These are phyloP conservation scores for Trichomonas vaginalis DNA, from an alignment of 208 protist genomes.

Conservation along the genomic window DNA sequence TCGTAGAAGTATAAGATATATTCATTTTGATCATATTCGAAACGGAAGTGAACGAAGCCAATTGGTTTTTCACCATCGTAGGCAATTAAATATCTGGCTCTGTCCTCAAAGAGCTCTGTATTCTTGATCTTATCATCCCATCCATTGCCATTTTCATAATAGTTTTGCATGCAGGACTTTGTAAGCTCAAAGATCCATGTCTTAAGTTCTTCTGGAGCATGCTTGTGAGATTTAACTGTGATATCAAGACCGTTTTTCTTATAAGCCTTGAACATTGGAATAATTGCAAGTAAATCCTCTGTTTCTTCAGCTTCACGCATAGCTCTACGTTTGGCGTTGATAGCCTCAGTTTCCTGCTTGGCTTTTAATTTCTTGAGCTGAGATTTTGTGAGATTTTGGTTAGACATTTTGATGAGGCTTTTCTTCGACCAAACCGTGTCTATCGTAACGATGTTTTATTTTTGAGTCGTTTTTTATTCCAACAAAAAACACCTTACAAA, in stretches of 20 bases:
- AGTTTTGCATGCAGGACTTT: neutral
- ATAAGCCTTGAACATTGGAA: constrained; percentile 7
- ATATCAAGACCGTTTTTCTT: neutral
- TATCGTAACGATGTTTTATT: too few species aligned
- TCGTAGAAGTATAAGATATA: neutral
- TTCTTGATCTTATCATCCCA: neutral
- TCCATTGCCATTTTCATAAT: neutral
- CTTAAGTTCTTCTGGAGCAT: neutral
- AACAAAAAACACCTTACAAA: too few species aligned
- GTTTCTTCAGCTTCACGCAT: neutral
- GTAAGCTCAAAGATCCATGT: neutral
- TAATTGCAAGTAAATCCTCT: neutral
- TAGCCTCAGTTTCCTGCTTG: neutral
- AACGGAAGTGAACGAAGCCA: neutral
- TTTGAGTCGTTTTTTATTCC: too few species aligned
- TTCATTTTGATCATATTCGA: neutral
- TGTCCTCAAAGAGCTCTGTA: neutral
- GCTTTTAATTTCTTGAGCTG: neutral
- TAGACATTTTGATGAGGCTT: too few species aligned
- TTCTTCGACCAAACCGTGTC: too few species aligned
- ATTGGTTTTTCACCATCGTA: neutral
- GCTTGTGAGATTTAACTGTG: neutral
- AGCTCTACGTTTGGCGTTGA: neutral
- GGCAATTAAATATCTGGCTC: neutral
- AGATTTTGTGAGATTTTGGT: neutral